Evolutionary conservation across 2,329 filamentous ascomycete species (phyloP).

Genomic region (Pestalotiopsis sp.): DNA sequence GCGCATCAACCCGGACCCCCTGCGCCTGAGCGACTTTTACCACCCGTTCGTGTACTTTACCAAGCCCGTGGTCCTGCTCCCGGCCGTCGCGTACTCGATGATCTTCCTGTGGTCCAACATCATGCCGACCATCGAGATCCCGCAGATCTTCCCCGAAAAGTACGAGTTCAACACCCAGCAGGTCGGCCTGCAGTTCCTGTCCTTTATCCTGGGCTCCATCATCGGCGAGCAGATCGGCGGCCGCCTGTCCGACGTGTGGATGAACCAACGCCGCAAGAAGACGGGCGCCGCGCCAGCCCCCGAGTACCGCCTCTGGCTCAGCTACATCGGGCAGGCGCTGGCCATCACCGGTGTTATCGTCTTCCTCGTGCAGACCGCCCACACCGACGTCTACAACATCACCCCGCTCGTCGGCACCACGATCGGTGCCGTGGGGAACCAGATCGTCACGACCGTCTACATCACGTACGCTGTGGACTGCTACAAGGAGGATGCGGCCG

Average conservation of each 20-base stretch:
- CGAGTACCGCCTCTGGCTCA: conserved; percentile 60
- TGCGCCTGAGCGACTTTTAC: conserved; percentile 52
- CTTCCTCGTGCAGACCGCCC: conserved; percentile 54
- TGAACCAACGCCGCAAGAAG: conserved; percentile 39
- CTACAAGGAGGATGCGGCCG: conserved; percentile 52
- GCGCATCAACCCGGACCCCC: conserved; percentile 54
- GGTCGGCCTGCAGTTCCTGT: conserved; percentile 60
- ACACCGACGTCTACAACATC: conserved; percentile 52
- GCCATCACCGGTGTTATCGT: conserved; percentile 55
- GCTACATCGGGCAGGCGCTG: conserved; percentile 53
- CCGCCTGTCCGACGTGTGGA: conserved; percentile 55
- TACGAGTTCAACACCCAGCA: conserved; percentile 62
- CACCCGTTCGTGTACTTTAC: conserved; percentile 46
- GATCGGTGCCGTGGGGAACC: conserved; percentile 56
- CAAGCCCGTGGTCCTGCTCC: conserved; percentile 50
- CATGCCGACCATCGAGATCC: conserved; percentile 60
- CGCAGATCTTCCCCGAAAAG: conserved; percentile 56
- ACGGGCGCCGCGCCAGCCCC: conserved; percentile 36
- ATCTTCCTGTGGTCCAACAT: conserved; percentile 58
- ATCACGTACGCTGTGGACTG: conserved; percentile 65
- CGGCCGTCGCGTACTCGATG: conserved; percentile 56
- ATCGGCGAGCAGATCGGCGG: conserved; percentile 63
- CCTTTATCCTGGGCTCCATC: conserved; percentile 57
- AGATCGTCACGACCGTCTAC: conserved; percentile 62
- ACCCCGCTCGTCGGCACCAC: conserved; percentile 58